Conservation (phyloP, 768 basidiomycete genomes). For the Tricholomella constricta region DNA sequence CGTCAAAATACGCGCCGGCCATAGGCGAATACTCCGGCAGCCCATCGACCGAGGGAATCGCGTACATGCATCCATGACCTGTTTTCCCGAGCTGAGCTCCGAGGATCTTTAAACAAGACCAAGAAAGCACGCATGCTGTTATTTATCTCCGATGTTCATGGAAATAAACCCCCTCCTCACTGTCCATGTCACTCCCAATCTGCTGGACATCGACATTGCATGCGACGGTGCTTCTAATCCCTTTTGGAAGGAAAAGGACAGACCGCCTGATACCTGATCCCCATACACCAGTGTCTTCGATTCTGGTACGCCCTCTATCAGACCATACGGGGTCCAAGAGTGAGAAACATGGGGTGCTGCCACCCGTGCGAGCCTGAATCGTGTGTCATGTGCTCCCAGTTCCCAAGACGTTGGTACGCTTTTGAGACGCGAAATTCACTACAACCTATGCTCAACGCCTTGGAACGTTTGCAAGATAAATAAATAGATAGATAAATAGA, state of each 20-base stretch:
- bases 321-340: conserved; percentile 1
- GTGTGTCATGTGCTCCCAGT: too few relatives aligned
- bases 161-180: neutral
- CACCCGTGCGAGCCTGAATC: conserved; percentile 2
- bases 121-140: neutral
- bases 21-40: too few relatives aligned
- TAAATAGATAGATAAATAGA: too few relatives aligned
- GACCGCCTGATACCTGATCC: neutral
- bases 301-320: neutral
- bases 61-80: neutral
- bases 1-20: too few relatives aligned
- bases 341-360: neutral
- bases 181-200: neutral
- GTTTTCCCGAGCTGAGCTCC: neutral
- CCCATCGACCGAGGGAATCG: neutral
- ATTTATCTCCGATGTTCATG: neutral
- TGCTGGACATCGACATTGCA: neutral
- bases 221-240: neutral
- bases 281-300: neutral
- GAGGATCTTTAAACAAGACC: neutral
- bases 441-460: too few relatives aligned
- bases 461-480: neutral
- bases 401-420: too few relatives aligned
- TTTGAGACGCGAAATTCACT: too few relatives aligned
- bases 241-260: neutral